Base-by-base conservation (phyloP, 495 filamentous ascomycete genomes). In the Sporormia fimetaria region DNA sequence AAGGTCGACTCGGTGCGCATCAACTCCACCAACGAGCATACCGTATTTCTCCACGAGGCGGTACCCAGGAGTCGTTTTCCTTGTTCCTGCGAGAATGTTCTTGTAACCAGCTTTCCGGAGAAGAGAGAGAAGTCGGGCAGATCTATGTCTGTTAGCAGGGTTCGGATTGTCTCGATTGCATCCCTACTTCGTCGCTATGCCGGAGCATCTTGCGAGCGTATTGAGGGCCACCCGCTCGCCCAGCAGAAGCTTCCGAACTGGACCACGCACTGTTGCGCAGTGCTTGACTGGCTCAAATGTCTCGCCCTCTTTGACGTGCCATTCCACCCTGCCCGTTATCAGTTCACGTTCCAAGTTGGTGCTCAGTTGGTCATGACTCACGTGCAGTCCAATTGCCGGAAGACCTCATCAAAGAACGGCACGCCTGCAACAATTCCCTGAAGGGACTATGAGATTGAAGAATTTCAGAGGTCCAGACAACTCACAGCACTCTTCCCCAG, bases 31-130 rank as follows among this genome's bases (percentile, higher is more conserved):
- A 10, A 94, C 78, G 10, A 94, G 65, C 76, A 98, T 93, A 35
- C 84, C 90, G 59, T 96, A 98, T 67, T 98, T 98, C 67, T 98
- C 90, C 2, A 96, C 87, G 6, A 98, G 66, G 3, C 90, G 72
- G 63, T 96, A 96, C 0, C 92, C 90, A 0, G 90, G 90, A 1
- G 90, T 98, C 2, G 92, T 95, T 66, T 98, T 98, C 47, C 90
- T 70, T 12, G 90, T 98, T 23, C 90, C 90, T 0, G 88, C 86
- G n/a, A 98, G 63, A n/a, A 72, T 80, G 25, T 86, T 84, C 35
- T 64, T 62, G 68, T 87, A 94, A 10, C 87, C 86, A 27, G 73
- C 65, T 1, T 63, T 51, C 31, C 73, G 70, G 14, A 78, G 66
- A 28, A 74, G 65, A 20, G 57, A 23, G 15, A 78, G 58, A 21